These are phyloP conservation scores for Diaporthe citrichinensis DNA, from an alignment of 2,329 filamentous ascomycete species.

Conservation along the genomic window DNA sequence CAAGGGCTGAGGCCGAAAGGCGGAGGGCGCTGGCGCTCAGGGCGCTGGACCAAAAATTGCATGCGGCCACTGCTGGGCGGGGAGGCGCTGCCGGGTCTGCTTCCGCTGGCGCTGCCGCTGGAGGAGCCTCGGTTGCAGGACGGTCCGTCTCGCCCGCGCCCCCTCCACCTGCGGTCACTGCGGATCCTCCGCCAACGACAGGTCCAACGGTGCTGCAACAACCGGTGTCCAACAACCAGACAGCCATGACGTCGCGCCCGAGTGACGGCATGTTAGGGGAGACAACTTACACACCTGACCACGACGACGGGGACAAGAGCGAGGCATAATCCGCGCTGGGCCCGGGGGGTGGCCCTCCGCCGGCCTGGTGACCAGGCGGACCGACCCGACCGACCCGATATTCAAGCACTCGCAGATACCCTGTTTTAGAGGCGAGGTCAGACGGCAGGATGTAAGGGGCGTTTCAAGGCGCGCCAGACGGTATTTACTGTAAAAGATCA, in stretches of 20 bases:
- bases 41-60: constrained; percentile 90
- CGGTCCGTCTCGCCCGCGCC: constrained; percentile 47
- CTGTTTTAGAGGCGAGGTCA: constrained; percentile 4
- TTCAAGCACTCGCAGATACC: background rate
- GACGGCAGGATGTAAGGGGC: background rate
- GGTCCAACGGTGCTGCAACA: constrained; percentile 71
- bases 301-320: constrained; percentile 57
- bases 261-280: constrained; percentile 72
- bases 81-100: constrained; percentile 6
- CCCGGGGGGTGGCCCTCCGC: background rate
- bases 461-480: background rate
- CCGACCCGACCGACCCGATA: background rate
- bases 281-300: constrained; percentile 78
- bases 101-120: background rate
- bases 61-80: constrained; percentile 76
- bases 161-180: constrained; percentile 58
- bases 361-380: background rate
- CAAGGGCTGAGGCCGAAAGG: constrained; percentile 92
- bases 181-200: constrained; percentile 54
- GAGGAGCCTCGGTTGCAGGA: constrained; percentile 10
- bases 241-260: constrained; percentile 69
- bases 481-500: background rate
- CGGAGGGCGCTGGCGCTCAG: constrained; percentile 90
- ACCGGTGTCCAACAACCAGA: constrained; percentile 68
- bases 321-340: constrained; percentile 27